Evolutionary conservation across 306 rosid genomes (phyloP).

Genomic region (Medicago arabica): DNA sequence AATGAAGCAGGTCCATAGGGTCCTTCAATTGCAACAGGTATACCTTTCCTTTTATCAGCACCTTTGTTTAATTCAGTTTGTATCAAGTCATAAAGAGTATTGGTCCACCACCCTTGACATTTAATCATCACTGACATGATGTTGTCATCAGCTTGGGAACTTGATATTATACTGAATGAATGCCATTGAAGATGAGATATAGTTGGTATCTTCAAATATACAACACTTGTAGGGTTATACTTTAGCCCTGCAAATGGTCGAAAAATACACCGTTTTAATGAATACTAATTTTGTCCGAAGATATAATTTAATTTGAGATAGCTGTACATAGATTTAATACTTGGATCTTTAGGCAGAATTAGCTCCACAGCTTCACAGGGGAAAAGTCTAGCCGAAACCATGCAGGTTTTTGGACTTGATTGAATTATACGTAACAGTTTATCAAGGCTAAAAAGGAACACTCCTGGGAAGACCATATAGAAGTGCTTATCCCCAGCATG

Average conservation of each 20-base stretch:
- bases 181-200: slow-evolving; percentile 91
- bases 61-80: slow-evolving; percentile 55
- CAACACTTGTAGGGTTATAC: slow-evolving; percentile 79
- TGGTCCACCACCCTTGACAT: slow-evolving; percentile 87
- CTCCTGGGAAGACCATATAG: slow-evolving; percentile 74
- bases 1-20: slow-evolving; percentile 87
- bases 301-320: slow-evolving; percentile 33
- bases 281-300: background rate
- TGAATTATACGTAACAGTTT: slow-evolving; percentile 77
- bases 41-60: slow-evolving; percentile 51
- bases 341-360: slow-evolving; percentile 75
- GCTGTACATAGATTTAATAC: slow-evolving; percentile 47
- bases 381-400: slow-evolving; percentile 66
- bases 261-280: slow-evolving; percentile 13
- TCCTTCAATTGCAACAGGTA: slow-evolving; percentile 84
- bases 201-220: slow-evolving; percentile 79
- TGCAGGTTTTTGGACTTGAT: slow-evolving; percentile 73
- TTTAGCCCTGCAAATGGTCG: slow-evolving; percentile 62
- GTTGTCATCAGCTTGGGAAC: slow-evolving; percentile 62
- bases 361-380: slow-evolving; percentile 77
- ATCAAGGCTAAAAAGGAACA: slow-evolving; percentile 85
- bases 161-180: slow-evolving; percentile 85
- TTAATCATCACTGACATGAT: slow-evolving; percentile 68
- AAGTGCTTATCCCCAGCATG: slow-evolving; percentile 94
- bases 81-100: slow-evolving; percentile 66